Conservation (phyloP, 2,329 filamentous ascomycete species). For the Penicillium vulpinum region DNA sequence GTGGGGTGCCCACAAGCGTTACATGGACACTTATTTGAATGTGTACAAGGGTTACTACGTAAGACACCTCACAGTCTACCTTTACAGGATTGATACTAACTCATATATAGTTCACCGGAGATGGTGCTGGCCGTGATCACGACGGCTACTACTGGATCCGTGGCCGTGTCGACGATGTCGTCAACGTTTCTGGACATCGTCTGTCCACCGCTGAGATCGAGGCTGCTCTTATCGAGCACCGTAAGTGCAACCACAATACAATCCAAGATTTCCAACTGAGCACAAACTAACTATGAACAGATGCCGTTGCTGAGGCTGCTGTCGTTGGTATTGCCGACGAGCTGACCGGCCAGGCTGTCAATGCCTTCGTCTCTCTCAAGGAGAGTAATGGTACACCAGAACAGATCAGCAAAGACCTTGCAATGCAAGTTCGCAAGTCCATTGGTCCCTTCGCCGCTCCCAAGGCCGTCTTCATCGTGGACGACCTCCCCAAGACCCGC, state of each 20-base stretch:
- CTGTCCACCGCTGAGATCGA: conserved; percentile 98
- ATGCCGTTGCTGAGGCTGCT: conserved; percentile 79
- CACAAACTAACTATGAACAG: conserved; percentile 26
- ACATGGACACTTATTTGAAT: conserved; percentile 97
- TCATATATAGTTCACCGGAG: conserved; percentile 54
- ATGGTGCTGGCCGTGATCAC: conserved; percentile 92
- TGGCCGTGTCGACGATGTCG: conserved; percentile 95
- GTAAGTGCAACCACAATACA: conserved; percentile 39
- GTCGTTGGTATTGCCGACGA: conserved; percentile 93
- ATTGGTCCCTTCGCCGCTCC: conserved; percentile 97
- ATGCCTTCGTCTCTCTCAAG: conserved; percentile 93
- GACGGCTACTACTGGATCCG: conserved; percentile 99
- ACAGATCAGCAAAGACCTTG: conserved; percentile 85
- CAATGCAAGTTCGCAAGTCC: conserved; percentile 92
- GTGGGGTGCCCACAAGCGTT: conserved; percentile 95
- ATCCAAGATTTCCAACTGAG: neutral
- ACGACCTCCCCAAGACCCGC: conserved; percentile 93
- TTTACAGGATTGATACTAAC: neutral
- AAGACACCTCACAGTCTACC: conserved; percentile 41
- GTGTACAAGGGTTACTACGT: conserved; percentile 98
- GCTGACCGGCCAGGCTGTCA: conserved; percentile 94
- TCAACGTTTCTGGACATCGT: conserved; percentile 95
- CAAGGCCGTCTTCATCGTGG: conserved; percentile 87
- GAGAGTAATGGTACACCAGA: conserved; percentile 74
- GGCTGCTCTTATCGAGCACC: conserved; percentile 90